Conservation (phyloP, 495 filamentous ascomycete genomes). For the Staphylotrichum tortipilum region DNA sequence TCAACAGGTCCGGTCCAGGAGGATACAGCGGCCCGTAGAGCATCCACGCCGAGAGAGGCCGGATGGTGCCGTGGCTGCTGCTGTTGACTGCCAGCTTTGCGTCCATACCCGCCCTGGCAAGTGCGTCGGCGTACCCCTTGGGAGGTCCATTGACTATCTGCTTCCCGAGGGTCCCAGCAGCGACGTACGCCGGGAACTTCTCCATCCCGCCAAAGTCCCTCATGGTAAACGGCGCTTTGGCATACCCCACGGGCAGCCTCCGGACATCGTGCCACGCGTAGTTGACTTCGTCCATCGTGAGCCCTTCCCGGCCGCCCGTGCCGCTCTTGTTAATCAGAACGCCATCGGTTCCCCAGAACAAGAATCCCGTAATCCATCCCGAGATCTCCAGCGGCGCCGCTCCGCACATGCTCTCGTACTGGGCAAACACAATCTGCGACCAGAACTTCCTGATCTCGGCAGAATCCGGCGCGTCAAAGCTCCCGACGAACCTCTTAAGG, state of each 20-base stretch:
- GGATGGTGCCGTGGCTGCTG: conserved; percentile 13
- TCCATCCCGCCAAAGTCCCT: conserved; percentile 14
- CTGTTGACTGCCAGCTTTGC: not conserved
- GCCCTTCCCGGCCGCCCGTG: not conserved
- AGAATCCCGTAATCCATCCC: conserved; percentile 45
- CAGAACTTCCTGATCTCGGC: conserved; percentile 32
- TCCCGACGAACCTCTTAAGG: conserved; percentile 26
- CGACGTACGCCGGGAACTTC: conserved; percentile 20
- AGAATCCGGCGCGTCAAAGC: conserved; percentile 30
- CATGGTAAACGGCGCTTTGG: conserved; percentile 23
- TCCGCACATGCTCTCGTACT: conserved; percentile 7
- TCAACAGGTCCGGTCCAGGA: not conserved
- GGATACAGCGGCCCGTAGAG: conserved; percentile 18
- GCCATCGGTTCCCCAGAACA: conserved; percentile 38
- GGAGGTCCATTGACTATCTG: conserved; percentile 15
- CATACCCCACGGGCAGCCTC: conserved; percentile 23
- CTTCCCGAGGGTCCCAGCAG: conserved; percentile 24
- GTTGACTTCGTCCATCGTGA: conserved; percentile 14
- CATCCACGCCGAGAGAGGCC: conserved; percentile 25
- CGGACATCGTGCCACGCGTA: conserved; percentile 19
- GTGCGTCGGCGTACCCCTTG: conserved; percentile 15
- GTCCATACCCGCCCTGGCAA: conserved; percentile 12
- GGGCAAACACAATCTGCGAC: conserved; percentile 26
- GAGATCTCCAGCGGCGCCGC: conserved; percentile 24
- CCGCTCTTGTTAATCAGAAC: not conserved